Conservation (phyloP, 345 rosid species). For the Ceriops decandra region DNA sequence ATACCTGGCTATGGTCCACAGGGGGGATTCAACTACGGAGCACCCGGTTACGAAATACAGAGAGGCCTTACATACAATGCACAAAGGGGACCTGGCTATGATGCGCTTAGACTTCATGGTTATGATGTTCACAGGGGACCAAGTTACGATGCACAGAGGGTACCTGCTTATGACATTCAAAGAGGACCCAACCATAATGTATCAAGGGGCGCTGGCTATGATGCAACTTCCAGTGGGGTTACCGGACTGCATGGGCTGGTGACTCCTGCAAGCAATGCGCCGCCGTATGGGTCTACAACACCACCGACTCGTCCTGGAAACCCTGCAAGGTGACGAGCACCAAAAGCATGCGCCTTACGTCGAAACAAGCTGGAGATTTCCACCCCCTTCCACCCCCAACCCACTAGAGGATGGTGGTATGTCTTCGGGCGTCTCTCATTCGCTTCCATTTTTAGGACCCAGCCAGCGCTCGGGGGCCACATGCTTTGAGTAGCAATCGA, state of each 20-base stretch:
- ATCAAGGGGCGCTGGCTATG: constrained; percentile 28
- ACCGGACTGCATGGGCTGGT: constrained; percentile 37
- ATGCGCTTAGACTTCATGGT: constrained; percentile 10
- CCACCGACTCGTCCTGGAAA: constrained; percentile 53
- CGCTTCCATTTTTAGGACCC: neutral
- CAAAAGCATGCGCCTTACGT: neutral
- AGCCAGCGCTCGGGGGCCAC: neutral
- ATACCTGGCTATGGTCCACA: constrained; percentile 6
- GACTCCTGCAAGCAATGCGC: constrained; percentile 31
- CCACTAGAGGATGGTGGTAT: too few relatives aligned
- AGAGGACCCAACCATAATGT: constrained; percentile 21
- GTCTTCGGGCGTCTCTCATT: neutral
- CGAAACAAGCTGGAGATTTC: neutral
- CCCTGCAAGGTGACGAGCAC: constrained; percentile 49
- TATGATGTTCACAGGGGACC: constrained; percentile 36
- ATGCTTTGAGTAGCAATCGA: neutral
- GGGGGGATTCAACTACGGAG: constrained; percentile 27
- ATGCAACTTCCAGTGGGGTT: constrained; percentile 41
- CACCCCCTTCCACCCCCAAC: too few relatives aligned
- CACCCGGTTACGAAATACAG: constrained; percentile 11
- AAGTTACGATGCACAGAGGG: constrained; percentile 27
- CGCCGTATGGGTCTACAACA: constrained; percentile 57
- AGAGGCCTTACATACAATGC: constrained; percentile 24
- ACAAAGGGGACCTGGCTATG: constrained; percentile 25
- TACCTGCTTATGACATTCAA: constrained; percentile 28